These are phyloP conservation scores for Saksenaea vasiformis DNA, from an alignment of 371 early-diverging fungal species.

Conservation along the genomic window DNA sequence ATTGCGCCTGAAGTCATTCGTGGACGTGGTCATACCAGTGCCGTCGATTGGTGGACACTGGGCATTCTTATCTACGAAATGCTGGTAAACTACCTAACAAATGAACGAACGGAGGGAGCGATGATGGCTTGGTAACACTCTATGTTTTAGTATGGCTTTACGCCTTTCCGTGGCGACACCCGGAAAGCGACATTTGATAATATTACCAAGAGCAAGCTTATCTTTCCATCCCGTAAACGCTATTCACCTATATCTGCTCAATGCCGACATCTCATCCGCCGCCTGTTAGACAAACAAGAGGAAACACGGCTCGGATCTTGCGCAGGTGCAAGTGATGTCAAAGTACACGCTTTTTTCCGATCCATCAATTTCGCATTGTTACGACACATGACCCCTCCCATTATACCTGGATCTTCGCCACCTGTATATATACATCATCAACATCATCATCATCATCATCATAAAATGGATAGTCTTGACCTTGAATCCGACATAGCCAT, in stretches of 20 bases:
- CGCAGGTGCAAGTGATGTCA: constrained; percentile 96
- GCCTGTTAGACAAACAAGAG: constrained; percentile 86
- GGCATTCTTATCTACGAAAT: constrained; percentile 98
- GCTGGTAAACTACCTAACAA: constrained; percentile 57
- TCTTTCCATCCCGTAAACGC: constrained; percentile 14
- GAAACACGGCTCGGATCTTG: constrained; percentile 81
- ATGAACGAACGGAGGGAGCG: constrained; percentile 15
- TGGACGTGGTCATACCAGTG: constrained; percentile 91
- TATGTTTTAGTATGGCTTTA: constrained; percentile 70
- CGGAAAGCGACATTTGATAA: constrained; percentile 84
- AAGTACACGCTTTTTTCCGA: constrained; percentile 92
- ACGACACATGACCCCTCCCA: constrained; percentile 87
- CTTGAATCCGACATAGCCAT: constrained; percentile 36
- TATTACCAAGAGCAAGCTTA: constrained; percentile 56
- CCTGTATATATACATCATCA: constrained; percentile 51
- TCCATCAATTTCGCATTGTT: constrained; percentile 90
- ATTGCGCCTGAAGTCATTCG: constrained; percentile 96
- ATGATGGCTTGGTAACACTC: not conserved
- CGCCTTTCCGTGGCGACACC: constrained; percentile 91
- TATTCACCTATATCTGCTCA: constrained; percentile 22
- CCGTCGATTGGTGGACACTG: constrained; percentile 99
- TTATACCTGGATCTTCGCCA: constrained; percentile 66
- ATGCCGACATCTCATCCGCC: constrained; percentile 77
- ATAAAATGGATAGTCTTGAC: constrained; percentile 70
- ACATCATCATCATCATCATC: constrained; percentile 63